Evolutionary conservation across 495 filamentous ascomycete genomes (phyloP), one percentile per base, ranked within the genome.

Genomic region (Annulohypoxylon maeteangense): DNA sequence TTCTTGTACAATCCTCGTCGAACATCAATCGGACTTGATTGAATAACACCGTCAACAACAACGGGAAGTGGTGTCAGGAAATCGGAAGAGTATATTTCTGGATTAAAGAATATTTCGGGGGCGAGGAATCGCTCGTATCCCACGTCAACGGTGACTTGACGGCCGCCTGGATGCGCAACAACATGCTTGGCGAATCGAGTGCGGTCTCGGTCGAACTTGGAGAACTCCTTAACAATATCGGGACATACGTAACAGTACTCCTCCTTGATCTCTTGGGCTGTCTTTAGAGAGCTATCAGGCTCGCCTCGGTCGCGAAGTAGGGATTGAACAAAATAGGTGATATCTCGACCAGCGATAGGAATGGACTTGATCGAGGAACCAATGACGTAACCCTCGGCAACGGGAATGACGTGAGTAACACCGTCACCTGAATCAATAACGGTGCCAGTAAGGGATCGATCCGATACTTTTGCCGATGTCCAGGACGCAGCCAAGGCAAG

Each of bases 41-140:
- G 95, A 75, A 99, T 99, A 65, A 98, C 95, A 55, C 90, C 91
- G 77, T 99, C 95, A 50, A 98, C 95, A 42, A 98, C 93, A 51
- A 85, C 93, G 31, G 95, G 95, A 2, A 99, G 86, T 5, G 95
- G 95, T 3, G 95, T 99, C 68, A 98, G 84, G 83, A 98, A 99
- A 80, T 99, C 96, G 64, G 94, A 97, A 31, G 92, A 97, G 84
- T 97, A 98, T 75, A 98, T 98, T 84, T 99, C 95, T 34, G 95
- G 95, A 80, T 98, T 99, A 87, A 99, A 99, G 85, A 98, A 99
- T 71, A 99, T 99, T 80, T 99, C 95, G 45, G 95, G 95, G 2
- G 95, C 95, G 42, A 99, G 87, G 87, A 99, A 99, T 36, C 95
- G 93, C 78, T 99, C 95, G 81, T 99, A 99, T 42, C 95, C 95